A percentile compares a stretch with the other conserved stretches of the same genome.
Conservation (phyloP, 2,329 filamentous ascomycete species). For the Ophiocordyceps robertsii region DNA sequence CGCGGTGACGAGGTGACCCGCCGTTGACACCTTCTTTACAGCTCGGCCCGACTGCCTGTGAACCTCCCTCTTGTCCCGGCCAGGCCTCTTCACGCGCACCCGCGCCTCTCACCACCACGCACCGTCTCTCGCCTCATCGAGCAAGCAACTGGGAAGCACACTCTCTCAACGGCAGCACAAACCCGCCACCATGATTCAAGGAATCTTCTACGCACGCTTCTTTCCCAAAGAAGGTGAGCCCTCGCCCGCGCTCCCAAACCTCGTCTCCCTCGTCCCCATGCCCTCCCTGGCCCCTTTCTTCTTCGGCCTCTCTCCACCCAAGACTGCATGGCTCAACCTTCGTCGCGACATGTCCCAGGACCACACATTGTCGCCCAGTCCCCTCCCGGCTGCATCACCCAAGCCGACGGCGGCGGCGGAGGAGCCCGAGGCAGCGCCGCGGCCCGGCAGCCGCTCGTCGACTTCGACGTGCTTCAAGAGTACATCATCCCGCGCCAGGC, state of each 20-base stretch:
- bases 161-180: too few species aligned
- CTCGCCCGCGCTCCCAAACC: too few species aligned
- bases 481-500: constrained; percentile 93
- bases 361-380: constrained; percentile 51
- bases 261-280: background rate
- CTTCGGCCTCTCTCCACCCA: background rate
- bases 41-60: too few species aligned
- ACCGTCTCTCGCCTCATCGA: too few species aligned
- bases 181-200: constrained; percentile 43
- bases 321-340: background rate
- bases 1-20: too few species aligned
- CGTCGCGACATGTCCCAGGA: constrained; percentile 21
- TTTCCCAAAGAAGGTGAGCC: constrained; percentile 49
- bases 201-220: constrained; percentile 59
- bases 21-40: too few species aligned
- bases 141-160: too few species aligned
- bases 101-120: too few species aligned
- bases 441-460: constrained; percentile 48
- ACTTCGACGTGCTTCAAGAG: constrained; percentile 75
- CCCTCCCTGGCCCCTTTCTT: background rate
- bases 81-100: too few species aligned
- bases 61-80: too few species aligned
- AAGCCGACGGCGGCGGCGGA: constrained; percentile 18
- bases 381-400: constrained; percentile 47
- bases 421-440: background rate